Conservation (phyloP, 1,284 basidiomycete genomes). For the Coniferiporia sulphurascens region DNA sequence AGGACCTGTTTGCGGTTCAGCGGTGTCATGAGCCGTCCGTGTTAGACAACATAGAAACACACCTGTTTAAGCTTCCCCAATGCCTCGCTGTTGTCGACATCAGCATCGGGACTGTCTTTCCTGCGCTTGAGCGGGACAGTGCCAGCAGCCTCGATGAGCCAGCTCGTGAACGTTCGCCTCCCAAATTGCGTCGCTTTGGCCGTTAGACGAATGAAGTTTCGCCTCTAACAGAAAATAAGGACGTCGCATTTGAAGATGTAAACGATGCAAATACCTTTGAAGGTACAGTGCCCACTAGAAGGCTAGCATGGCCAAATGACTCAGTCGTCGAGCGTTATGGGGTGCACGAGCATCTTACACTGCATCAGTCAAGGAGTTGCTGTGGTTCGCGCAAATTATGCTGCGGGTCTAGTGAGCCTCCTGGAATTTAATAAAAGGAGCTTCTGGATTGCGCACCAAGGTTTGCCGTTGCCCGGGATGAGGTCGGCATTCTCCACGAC, state of each 20-base stretch:
- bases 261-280: conserved; percentile 36
- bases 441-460: conserved; percentile 48
- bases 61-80: conserved; percentile 70
- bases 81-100: conserved; percentile 59
- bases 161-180: conserved; percentile 74
- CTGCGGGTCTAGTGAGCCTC: conserved; percentile 31
- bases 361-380: conserved; percentile 82
- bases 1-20: conserved; percentile 48
- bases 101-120: conserved; percentile 56
- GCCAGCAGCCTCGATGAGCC: conserved; percentile 83
- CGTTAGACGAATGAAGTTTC: conserved; percentile 77
- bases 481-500: conserved; percentile 75
- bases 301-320: conserved; percentile 32
- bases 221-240: conserved; percentile 35
- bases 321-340: neutral
- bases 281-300: conserved; percentile 68
- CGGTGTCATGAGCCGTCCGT: neutral
- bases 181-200: conserved; percentile 85
- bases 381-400: conserved; percentile 76
- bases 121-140: conserved; percentile 76
- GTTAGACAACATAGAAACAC: conserved; percentile 15
- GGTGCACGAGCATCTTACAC: conserved; percentile 44
- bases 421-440: conserved; percentile 19
- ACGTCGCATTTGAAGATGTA: neutral
- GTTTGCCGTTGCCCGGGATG: conserved; percentile 64